phyloP scores from a whole-genome alignment of 257 asterid species.

The Capsicum rhomboideum region DNA sequence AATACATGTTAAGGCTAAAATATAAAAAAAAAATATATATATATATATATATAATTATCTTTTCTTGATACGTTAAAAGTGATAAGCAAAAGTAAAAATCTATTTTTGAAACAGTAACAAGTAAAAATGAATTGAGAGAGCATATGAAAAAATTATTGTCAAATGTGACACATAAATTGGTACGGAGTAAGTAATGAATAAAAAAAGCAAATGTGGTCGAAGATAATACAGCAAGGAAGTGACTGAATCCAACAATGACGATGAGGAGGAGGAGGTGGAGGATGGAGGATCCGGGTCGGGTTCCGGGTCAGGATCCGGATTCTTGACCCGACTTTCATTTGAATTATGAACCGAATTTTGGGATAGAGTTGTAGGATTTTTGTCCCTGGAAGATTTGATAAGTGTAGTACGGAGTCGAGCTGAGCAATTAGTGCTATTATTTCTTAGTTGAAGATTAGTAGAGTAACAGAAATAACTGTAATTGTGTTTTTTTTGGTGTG shows the following conservation, averaged over 20 bases:
- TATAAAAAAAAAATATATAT: too few species aligned
- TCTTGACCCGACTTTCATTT: conserved; percentile 10
- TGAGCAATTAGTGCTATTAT: conserved; percentile 1
- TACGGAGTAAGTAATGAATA: background rate
- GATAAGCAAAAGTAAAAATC: too few species aligned
- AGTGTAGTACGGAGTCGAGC: conserved; percentile 20
- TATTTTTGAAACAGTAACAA: too few species aligned
- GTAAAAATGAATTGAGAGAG: too few species aligned
- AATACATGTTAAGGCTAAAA: too few species aligned
- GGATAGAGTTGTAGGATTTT: conserved; percentile 19
- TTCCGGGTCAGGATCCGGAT: conserved; percentile 9
- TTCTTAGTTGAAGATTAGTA: conserved; percentile 14
- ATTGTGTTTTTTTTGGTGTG: background rate
- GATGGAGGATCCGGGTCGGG: conserved; percentile 9
- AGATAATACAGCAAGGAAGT: conserved; percentile 20
- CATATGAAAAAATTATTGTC: too few species aligned
- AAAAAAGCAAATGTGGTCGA: conserved; percentile 13
- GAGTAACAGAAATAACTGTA: conserved; percentile 5
- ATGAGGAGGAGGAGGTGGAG: background rate
- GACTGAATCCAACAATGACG: background rate
- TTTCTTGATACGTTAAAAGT: too few species aligned
- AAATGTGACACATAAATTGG: too few species aligned
- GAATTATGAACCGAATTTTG: conserved; percentile 3
- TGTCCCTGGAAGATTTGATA: conserved; percentile 20
- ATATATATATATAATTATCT: too few species aligned